phyloP scores from a whole-genome alignment of 257 asterid species.

The Linderniella brevidens region DNA sequence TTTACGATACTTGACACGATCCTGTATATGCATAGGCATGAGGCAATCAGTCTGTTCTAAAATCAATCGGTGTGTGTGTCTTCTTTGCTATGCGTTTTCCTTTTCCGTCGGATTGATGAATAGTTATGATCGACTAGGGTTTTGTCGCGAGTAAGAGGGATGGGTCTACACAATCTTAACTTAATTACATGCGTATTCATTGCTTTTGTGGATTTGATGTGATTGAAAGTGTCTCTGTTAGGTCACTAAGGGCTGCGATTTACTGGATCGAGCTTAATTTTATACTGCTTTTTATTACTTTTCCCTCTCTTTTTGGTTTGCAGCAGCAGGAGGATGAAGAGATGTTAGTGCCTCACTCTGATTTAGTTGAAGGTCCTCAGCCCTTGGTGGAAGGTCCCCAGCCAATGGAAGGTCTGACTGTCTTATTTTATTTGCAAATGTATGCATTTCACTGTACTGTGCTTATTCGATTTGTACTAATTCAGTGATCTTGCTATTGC shows the following conservation, averaged over 20 bases:
- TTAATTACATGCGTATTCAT: constrained; percentile 7
- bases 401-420: constrained; percentile 84
- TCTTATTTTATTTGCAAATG: not conserved
- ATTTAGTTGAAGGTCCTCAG: constrained; percentile 68
- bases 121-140: constrained; percentile 54
- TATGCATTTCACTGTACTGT: constrained; percentile 1
- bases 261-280: constrained; percentile 27
- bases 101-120: constrained; percentile 11
- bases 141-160: constrained; percentile 22
- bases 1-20: not conserved
- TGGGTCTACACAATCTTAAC: constrained; percentile 13
- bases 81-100: constrained; percentile 4
- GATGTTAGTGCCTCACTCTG: constrained; percentile 92
- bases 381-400: constrained; percentile 83
- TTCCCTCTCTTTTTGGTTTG: constrained; percentile 12
- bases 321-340: constrained; percentile 93
- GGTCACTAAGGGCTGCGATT: constrained; percentile 15
- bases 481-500: not conserved
- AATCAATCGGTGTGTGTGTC: constrained; percentile 1
- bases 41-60: constrained; percentile 6
- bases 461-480: constrained; percentile 1
- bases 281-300: not conserved
- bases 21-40: constrained; percentile 15
- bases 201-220: constrained; percentile 2
- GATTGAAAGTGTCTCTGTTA: constrained; percentile 10